Conservation (phyloP, 148 eudicot genomes). For the Fallopia convolvulus region DNA sequence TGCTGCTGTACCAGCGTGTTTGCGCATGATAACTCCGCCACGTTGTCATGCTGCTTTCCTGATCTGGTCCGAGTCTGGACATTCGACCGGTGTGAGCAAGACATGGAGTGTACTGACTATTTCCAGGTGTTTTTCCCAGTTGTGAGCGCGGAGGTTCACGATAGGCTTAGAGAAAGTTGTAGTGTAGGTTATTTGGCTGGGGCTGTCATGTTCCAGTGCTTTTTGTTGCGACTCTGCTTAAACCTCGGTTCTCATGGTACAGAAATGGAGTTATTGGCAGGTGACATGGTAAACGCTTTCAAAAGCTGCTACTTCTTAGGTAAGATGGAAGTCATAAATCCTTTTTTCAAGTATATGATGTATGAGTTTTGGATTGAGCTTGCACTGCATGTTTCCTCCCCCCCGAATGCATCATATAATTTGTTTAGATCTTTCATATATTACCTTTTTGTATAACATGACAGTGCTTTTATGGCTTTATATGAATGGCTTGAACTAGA, state of each 20-base stretch:
- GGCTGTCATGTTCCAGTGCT: conserved; percentile 56
- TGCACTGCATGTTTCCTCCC: background rate
- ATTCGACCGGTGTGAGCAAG: conserved; percentile 26
- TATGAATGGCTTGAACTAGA: too few relatives aligned
- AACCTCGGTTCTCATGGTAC: conserved; percentile 26
- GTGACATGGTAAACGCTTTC: conserved; percentile 40
- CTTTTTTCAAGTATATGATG: background rate
- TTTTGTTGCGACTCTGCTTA: conserved; percentile 45
- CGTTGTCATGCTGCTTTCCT: conserved; percentile 38
- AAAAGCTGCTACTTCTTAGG: conserved; percentile 56
- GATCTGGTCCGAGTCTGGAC: conserved; percentile 72
- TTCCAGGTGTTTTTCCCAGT: conserved; percentile 60
- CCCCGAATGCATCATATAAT: too few relatives aligned
- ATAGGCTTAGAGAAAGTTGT: conserved; percentile 24
- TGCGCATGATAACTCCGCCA: conserved; percentile 24
- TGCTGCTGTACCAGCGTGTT: conserved; percentile 36
- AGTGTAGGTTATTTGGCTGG: conserved; percentile 52
- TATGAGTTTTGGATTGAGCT: background rate
- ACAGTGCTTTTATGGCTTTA: too few relatives aligned
- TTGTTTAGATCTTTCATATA: too few relatives aligned
- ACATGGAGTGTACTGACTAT: conserved; percentile 31
- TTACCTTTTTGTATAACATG: too few relatives aligned
- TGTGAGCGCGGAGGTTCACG: conserved; percentile 31
- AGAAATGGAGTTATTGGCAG: conserved; percentile 33
- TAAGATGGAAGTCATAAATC: too few relatives aligned